These are phyloP conservation scores for Neoscytalidium dimidiatum DNA, from an alignment of 2,329 filamentous ascomycete genomes.

Conservation along the genomic window DNA sequence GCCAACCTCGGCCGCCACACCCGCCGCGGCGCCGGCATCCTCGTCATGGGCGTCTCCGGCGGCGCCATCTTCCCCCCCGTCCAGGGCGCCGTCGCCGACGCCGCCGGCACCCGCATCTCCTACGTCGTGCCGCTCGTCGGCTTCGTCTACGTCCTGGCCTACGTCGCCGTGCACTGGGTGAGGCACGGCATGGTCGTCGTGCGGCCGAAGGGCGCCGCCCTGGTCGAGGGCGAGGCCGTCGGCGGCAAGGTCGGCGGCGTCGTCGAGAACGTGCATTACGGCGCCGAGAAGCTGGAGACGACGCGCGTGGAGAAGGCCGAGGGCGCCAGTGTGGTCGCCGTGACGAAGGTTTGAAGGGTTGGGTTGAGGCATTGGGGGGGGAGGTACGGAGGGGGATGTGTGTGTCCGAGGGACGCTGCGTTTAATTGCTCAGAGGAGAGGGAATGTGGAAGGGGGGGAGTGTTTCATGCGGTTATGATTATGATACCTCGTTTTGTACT, in stretches of 20 bases:
- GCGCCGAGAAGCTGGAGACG: conserved; percentile 2
- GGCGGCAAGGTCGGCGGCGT: conserved; percentile 23
- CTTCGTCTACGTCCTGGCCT: conserved; percentile 42
- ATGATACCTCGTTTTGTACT: conserved; percentile 3
- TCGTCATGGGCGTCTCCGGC: conserved; percentile 42
- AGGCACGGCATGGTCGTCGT: conserved; percentile 34
- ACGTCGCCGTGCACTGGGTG: conserved; percentile 36
- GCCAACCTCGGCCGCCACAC: conserved; percentile 43
- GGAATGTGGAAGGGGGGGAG: too few species aligned
- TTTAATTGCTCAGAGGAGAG: not conserved
- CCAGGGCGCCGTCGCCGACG: conserved; percentile 40
- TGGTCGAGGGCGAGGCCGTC: conserved; percentile 21
- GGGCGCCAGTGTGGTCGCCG: not conserved
- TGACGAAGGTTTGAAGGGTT: not conserved
- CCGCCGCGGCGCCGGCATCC: conserved; percentile 42
- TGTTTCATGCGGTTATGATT: not conserved
- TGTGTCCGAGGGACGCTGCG: not conserved
- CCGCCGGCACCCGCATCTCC: conserved; percentile 42
- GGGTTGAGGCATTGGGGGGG: not conserved
- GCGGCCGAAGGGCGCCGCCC: conserved; percentile 32
- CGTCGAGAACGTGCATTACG: conserved; percentile 17
- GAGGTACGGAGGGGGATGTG: too few species aligned
- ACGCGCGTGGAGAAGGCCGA: conserved; percentile 2
- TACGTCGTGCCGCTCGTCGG: conserved; percentile 48
- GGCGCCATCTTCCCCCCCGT: conserved; percentile 40